Evolutionary conservation across 2,329 filamentous ascomycete genomes (phyloP), one percentile per base, ranked within the genome.

Genomic region (Hansfordia pulvinata): DNA sequence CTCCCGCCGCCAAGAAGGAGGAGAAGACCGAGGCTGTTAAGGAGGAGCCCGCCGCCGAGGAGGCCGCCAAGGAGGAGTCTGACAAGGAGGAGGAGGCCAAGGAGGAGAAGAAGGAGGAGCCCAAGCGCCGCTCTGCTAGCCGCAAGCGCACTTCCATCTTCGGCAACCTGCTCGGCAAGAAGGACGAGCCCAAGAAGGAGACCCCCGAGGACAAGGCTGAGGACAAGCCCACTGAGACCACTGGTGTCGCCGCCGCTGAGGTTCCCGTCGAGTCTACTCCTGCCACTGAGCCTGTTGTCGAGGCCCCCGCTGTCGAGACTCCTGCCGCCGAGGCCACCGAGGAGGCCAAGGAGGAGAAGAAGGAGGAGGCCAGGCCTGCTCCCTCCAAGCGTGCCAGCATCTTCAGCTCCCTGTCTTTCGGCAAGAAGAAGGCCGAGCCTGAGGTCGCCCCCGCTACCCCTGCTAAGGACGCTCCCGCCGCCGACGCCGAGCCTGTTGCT

Each of bases 131-230:
- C 44, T 75, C 69, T 40, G 62, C 64, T 26, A 76, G 70, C 48
- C 66, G 67, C 46, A 77, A 78, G 69, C 71, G 73, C 27, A 54
- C 58, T 24, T 76, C 72, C 29, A 67, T 76, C 56, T 76, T 78
- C 42, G 66, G 64, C 40, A 56, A 45, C 42, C 60, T 75, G 35
- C 47, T 63, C 6, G 60, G 63, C 42, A 67, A 69, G 56, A 71
- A 70, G 56, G 61, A 64, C 31, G 54, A 60, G 44, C 46, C 46
- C 33, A 49, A 50, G 40, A 49, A 50, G 42, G 47, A 39, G 50
- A 55, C 50, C 39, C 39, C 54, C 37, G 54, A 59, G 33, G 54
- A 54, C 45, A 52, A 53, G 37, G 53, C 56, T 30, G 56, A 47
- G 30, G 45, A 40, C 20, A 41, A 41, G 28, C 42, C 43, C 25